These are phyloP conservation scores for Zymoseptoria pseudotritici DNA, from an alignment of 2,329 filamentous ascomycete genomes.

Conservation along the genomic window DNA sequence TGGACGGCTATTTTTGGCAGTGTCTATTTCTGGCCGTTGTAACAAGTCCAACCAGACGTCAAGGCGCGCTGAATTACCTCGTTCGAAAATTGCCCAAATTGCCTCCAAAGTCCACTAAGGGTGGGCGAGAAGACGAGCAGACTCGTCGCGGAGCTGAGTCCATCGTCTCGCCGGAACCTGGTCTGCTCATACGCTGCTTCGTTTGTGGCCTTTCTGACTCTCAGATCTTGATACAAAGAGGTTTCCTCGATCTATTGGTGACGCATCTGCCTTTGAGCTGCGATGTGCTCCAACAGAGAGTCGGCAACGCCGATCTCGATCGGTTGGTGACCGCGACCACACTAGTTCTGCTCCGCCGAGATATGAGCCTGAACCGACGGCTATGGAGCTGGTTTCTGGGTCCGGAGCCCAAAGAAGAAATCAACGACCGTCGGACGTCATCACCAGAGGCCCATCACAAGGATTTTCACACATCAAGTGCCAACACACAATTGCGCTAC, in stretches of 20 bases:
- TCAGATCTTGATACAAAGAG: slow-evolving; percentile 84
- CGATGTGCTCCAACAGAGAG: slow-evolving; percentile 65
- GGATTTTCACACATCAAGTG: slow-evolving; percentile 37
- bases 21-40: slow-evolving; percentile 92
- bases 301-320: slow-evolving; percentile 64
- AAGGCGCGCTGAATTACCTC: slow-evolving; percentile 82
- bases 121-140: slow-evolving; percentile 1
- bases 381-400: slow-evolving; percentile 96
- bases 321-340: slow-evolving; percentile 73
- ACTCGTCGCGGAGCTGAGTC: slow-evolving; percentile 38
- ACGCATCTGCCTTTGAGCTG: slow-evolving; percentile 83
- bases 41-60: slow-evolving; percentile 75
- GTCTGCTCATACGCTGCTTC: slow-evolving; percentile 82
- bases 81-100: slow-evolving; percentile 70
- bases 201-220: slow-evolving; percentile 81
- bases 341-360: slow-evolving; percentile 79
- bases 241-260: slow-evolving; percentile 87
- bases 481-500: slow-evolving; percentile 56
- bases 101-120: slow-evolving; percentile 29
- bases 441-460: slow-evolving; percentile 17
- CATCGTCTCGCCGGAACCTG: slow-evolving; percentile 84
- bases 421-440: slow-evolving; percentile 16
- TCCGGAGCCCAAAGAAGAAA: slow-evolving; percentile 50
- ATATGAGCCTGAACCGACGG: slow-evolving; percentile 93
- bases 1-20: slow-evolving; percentile 85